These are phyloP conservation scores for Vitis hybrid DNA, from an alignment of 177 flowering plant genomes.

Conservation along the genomic window DNA sequence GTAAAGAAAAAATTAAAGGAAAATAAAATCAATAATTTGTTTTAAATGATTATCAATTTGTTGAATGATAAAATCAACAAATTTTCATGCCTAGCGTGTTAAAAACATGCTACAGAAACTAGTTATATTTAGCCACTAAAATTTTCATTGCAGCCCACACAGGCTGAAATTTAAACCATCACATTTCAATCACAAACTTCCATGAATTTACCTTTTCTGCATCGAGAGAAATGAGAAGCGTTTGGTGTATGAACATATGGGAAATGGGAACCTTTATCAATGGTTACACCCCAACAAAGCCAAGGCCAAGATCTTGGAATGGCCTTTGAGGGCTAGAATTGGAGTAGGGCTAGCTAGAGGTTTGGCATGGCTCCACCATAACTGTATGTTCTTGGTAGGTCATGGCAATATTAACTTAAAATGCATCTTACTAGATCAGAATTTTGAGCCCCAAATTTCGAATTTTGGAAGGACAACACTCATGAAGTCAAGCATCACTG, in stretches of 20 bases:
- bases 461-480: slow-evolving; percentile 9
- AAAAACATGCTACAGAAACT: no score
- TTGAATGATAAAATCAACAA: no score
- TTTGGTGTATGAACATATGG: slow-evolving; percentile 6
- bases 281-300: not conserved
- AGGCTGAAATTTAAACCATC: no score
- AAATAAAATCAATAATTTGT: no score
- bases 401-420: slow-evolving; percentile 12
- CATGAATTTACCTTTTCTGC: not conserved
- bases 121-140: no score
- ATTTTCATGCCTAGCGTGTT: no score
- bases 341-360: slow-evolving; percentile 14
- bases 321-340: slow-evolving; percentile 15
- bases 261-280: slow-evolving; percentile 9
- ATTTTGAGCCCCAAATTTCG: slow-evolving; percentile 13
- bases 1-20: no score
- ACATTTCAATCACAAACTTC: no score
- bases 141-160: no score
- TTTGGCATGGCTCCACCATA: slow-evolving; percentile 26
- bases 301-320: not conserved
- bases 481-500: not conserved
- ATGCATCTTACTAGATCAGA: slow-evolving; percentile 7
- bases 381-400: slow-evolving; percentile 3
- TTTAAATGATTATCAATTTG: no score
- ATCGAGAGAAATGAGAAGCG: not conserved